A percentile compares a stretch with the other conserved stretches of the same genome.
Evolutionary conservation across 441 rosid species (phyloP).

Genomic region (Sinapis alba): DNA sequence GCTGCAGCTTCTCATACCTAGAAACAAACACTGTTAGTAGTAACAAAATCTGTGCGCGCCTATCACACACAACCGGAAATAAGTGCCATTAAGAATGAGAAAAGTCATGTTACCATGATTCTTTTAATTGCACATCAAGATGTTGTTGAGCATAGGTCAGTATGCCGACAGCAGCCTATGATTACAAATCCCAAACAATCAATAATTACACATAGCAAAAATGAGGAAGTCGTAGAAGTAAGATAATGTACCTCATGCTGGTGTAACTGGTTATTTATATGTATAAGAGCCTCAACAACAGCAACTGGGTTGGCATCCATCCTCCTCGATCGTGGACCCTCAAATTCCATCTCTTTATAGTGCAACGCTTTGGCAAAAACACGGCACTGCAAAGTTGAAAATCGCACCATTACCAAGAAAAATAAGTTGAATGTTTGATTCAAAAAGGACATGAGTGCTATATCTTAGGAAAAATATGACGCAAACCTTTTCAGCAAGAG

Average conservation of each 20-base stretch:
- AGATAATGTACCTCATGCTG: conserved; percentile 81
- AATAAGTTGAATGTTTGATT: conserved; percentile 18
- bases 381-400: conserved; percentile 68
- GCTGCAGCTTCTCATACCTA: conserved; percentile 99
- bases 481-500: conserved; percentile 98
- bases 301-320: conserved; percentile 99
- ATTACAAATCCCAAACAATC: conserved; percentile 35
- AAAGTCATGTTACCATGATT: conserved; percentile 77
- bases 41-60: neutral
- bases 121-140: conserved; percentile 94
- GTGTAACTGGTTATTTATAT: conserved; percentile 97
- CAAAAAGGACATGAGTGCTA: conserved; percentile 13
- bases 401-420: conserved; percentile 16
- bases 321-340: conserved; percentile 87
- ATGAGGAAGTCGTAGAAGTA: conserved; percentile 13
- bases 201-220: conserved; percentile 19
- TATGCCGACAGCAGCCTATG: conserved; percentile 99
- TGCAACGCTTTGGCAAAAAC: conserved; percentile 99
- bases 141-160: conserved; percentile 94
- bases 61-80: conserved; percentile 13
- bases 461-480: conserved; percentile 6
- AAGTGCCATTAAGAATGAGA: conserved; percentile 16
- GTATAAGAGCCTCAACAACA: conserved; percentile 98
- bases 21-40: conserved; percentile 27
- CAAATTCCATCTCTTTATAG: conserved; percentile 99